Evolutionary conservation across 371 early-diverging fungal genomes (phyloP).

Genomic region (Rhizopus sp.): DNA sequence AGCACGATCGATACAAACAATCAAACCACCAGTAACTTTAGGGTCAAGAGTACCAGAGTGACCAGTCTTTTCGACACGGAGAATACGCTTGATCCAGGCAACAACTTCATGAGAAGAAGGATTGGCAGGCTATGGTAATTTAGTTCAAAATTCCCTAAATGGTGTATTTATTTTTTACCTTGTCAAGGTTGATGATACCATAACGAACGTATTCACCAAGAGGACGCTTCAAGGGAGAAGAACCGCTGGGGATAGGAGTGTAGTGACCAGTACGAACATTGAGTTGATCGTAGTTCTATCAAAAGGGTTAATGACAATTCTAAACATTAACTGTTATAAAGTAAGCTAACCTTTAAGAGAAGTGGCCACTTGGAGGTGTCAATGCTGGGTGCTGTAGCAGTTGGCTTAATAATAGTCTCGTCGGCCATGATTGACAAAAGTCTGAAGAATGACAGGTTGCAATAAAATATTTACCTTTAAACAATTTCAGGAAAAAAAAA

Average conservation of each 20-base stretch:
- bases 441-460: neutral
- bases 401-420: slow-evolving; percentile 70
- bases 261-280: slow-evolving; percentile 97
- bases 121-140: slow-evolving; percentile 92
- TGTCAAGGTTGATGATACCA: slow-evolving; percentile 95
- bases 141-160: slow-evolving; percentile 33
- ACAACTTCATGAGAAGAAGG: slow-evolving; percentile 99
- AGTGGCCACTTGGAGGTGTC: slow-evolving; percentile 97
- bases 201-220: slow-evolving; percentile 93
- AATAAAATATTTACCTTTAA: neutral
- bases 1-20: slow-evolving; percentile 98
- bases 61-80: slow-evolving; percentile 99
- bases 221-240: slow-evolving; percentile 94
- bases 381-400: slow-evolving; percentile 73
- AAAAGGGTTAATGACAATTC: slow-evolving; percentile 3
- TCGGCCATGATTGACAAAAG: slow-evolving; percentile 30
- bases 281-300: slow-evolving; percentile 96
- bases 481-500: slow-evolving; percentile 2
- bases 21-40: slow-evolving; percentile 99
- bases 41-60: slow-evolving; percentile 99
- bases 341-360: slow-evolving; percentile 78
- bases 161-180: slow-evolving; percentile 30
- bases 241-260: slow-evolving; percentile 97
- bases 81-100: slow-evolving; percentile 99
- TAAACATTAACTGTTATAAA: neutral